Evolutionary conservation across 768 basidiomycete species (phyloP).

Genomic region (Favolaschia claudopus): DNA sequence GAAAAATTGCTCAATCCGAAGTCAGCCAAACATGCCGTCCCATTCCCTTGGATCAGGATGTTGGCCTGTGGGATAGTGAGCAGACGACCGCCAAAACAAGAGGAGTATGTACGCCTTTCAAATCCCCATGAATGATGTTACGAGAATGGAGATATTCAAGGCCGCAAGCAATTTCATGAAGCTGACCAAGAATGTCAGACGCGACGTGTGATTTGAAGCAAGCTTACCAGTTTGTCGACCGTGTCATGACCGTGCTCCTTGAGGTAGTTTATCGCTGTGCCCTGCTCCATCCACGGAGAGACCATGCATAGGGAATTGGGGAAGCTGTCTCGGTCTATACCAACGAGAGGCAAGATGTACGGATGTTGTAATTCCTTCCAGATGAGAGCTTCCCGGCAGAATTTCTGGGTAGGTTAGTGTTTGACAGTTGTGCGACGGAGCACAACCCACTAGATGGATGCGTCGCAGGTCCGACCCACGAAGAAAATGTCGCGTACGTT

Average conservation of each 20-base stretch:
- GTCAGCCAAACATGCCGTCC: slow-evolving; percentile 42
- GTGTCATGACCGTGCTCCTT: slow-evolving; percentile 24
- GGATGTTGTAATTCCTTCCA: slow-evolving; percentile 39
- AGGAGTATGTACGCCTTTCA: slow-evolving; percentile 16
- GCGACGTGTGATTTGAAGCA: background rate
- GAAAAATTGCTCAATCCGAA: slow-evolving; percentile 42
- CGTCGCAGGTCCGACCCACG: background rate
- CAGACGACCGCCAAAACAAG: too few species aligned
- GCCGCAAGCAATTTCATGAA: slow-evolving; percentile 29
- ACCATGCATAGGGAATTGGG: slow-evolving; percentile 33
- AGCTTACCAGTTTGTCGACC: slow-evolving; percentile 26
- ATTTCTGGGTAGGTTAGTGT: slow-evolving; percentile 22
- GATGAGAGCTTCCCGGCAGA: slow-evolving; percentile 36
- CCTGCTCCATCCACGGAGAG: slow-evolving; percentile 39
- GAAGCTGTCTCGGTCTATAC: slow-evolving; percentile 34
- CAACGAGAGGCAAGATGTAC: slow-evolving; percentile 36
- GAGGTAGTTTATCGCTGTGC: slow-evolving; percentile 32
- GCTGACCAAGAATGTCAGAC: background rate
- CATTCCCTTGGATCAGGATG: slow-evolving; percentile 40
- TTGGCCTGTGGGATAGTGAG: slow-evolving; percentile 29
- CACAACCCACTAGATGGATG: background rate
- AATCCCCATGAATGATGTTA: slow-evolving; percentile 29
- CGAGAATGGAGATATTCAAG: slow-evolving; percentile 31
- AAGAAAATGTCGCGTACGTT: background rate
- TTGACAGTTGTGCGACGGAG: background rate